phyloP scores from a whole-genome alignment of 805 yeast species.

The Debaryomyces hansenii region DNA sequence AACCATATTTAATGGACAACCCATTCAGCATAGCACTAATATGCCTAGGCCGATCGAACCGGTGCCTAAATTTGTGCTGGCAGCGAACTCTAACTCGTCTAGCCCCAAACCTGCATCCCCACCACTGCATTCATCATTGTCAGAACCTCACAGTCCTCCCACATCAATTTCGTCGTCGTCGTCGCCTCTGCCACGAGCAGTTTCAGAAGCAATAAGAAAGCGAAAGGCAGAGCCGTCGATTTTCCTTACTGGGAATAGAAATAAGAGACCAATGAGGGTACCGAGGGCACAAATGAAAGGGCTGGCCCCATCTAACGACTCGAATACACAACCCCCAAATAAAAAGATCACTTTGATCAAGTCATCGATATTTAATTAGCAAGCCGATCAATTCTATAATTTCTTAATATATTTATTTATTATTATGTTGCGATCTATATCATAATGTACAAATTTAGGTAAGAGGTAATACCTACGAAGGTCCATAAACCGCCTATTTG shows the following conservation, averaged over 20 bases:
- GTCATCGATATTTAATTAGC: slow-evolving; percentile 29
- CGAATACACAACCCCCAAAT: slow-evolving; percentile 8
- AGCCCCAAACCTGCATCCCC: background rate
- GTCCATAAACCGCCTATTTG: background rate
- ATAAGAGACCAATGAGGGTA: slow-evolving; percentile 3
- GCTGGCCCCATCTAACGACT: slow-evolving; percentile 3
- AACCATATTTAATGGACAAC: background rate
- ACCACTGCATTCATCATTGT: background rate
- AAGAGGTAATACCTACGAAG: background rate
- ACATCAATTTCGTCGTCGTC: background rate
- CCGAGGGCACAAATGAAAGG: slow-evolving; percentile 5
- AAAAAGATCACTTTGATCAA: slow-evolving; percentile 21
- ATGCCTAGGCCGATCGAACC: background rate
- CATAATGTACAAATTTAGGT: background rate
- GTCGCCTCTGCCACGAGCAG: background rate
- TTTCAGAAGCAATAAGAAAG: slow-evolving; percentile 2
- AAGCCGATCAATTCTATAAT: background rate
- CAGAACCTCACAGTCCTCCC: background rate
- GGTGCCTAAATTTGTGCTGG: background rate
- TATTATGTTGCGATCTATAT: background rate
- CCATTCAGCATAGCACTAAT: background rate
- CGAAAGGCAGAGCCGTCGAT: slow-evolving; percentile 16
- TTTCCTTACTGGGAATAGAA: slow-evolving; percentile 9
- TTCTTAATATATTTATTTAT: background rate
- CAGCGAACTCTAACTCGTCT: background rate